A percentile compares a stretch with the other conserved stretches of the same genome.
Evolutionary conservation across 2,329 filamentous ascomycete genomes (phyloP).

Genomic region (Diaporthe eres): DNA sequence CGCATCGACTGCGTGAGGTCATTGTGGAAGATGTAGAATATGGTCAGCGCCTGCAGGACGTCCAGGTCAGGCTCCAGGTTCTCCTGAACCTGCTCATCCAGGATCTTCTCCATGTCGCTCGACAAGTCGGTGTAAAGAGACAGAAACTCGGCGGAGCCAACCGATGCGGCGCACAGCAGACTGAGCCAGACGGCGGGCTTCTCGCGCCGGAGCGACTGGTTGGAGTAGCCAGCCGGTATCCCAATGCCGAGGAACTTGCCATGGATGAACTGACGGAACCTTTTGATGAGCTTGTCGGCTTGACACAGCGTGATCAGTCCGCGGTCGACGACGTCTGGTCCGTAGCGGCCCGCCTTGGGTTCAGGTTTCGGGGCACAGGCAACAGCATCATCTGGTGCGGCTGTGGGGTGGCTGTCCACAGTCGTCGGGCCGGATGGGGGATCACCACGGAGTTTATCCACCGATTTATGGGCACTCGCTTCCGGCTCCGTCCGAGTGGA

Average conservation of each 20-base stretch:
- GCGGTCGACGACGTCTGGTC: slow-evolving; percentile 36
- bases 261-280: slow-evolving; percentile 29
- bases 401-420: not conserved
- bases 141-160: slow-evolving; percentile 22
- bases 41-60: slow-evolving; percentile 16
- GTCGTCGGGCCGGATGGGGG: not conserved
- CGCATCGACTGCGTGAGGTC: slow-evolving; percentile 6
- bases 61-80: slow-evolving; percentile 27
- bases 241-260: slow-evolving; percentile 23
- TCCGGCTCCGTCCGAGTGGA: not conserved
- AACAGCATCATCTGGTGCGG: not conserved
- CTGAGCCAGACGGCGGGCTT: slow-evolving; percentile 38
- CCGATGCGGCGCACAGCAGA: slow-evolving; percentile 37
- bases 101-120: slow-evolving; percentile 1
- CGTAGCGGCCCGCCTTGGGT: no score
- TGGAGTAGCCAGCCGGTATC: slow-evolving; percentile 6
- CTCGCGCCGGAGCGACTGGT: slow-evolving; percentile 16
- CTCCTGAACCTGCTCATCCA: slow-evolving; percentile 5
- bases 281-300: slow-evolving; percentile 24
- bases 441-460: not conserved
- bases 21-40: slow-evolving; percentile 27
- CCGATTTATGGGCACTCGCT: not conserved
- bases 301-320: slow-evolving; percentile 18
- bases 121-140: slow-evolving; percentile 5
- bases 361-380: not conserved